Percentiles rank a stretch among this genome's conserved stretches.
phyloP scores from a whole-genome alignment of 257 asterid genomes.

The Ilex asprella region DNA sequence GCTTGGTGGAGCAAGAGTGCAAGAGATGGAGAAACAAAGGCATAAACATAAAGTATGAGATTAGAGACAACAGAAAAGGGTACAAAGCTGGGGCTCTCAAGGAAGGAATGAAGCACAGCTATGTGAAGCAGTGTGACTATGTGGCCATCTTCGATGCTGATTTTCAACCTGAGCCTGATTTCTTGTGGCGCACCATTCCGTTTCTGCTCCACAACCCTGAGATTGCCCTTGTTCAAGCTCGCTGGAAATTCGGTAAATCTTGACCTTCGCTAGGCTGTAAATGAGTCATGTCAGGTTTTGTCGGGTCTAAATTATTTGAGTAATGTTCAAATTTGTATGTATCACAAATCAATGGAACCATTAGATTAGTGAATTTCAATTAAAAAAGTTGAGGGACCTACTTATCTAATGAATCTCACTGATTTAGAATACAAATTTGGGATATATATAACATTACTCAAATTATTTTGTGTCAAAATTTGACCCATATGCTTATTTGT shows the following conservation, averaged over 20 bases:
- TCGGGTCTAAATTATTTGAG: no score
- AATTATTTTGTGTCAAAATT: no score
- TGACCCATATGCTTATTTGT: no score
- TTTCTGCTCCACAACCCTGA: background rate
- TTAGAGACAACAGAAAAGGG: conserved; percentile 6
- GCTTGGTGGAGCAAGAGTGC: background rate
- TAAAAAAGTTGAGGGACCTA: no score
- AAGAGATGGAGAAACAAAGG: background rate
- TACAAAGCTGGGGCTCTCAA: conserved; percentile 1
- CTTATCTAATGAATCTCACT: no score
- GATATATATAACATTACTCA: no score
- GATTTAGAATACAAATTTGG: no score
- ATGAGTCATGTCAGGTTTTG: no score
- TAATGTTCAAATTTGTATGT: no score
- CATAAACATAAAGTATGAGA: conserved; percentile 12
- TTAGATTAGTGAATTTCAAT: no score
- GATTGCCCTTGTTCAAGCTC: background rate
- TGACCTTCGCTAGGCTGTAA: no score
- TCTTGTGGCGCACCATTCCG: background rate
- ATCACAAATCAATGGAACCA: no score
- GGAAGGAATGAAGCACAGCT: conserved; percentile 1
- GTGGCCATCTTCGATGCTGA: background rate
- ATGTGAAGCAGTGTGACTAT: conserved; percentile 1
- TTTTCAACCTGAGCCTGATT: background rate
- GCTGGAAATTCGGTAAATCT: background rate